Percentiles rank a stretch among this genome's conserved stretches.
Conservation (phyloP, 169 alveolate genomes). For the Plasmodium sp. region DNA sequence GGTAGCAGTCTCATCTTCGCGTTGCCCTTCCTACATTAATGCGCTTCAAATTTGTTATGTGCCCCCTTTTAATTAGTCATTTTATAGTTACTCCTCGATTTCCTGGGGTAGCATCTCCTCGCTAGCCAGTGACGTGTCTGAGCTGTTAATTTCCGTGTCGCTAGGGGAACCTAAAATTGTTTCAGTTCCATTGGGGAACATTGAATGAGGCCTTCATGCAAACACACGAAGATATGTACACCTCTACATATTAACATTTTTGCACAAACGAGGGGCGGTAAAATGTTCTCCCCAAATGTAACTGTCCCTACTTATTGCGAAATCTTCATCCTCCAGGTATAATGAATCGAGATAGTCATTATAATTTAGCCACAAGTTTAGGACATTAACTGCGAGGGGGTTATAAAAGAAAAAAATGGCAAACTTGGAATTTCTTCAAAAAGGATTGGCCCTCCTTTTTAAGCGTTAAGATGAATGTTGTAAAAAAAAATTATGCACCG, state of each 20-base stretch:
- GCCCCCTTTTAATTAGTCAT: neutral
- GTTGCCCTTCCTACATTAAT: neutral
- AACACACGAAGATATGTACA: neutral
- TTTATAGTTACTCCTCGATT: constrained; percentile 36
- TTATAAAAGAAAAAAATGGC: neutral
- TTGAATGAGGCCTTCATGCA: neutral
- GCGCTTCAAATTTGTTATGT: neutral
- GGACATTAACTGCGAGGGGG: constrained; percentile 13
- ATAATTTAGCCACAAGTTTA: constrained; percentile 62
- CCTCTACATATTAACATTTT: neutral
- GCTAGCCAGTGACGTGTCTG: constrained; percentile 55
- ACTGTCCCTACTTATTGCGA: constrained; percentile 22
- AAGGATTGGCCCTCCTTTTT: neutral
- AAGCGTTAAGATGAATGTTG: neutral
- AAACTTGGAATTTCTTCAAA: neutral
- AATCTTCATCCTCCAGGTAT: constrained; percentile 58
- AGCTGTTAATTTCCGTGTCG: constrained; percentile 20
- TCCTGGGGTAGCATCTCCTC: constrained; percentile 32
- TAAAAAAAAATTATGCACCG: neutral
- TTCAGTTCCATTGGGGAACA: neutral
- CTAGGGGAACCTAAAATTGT: constrained; percentile 14
- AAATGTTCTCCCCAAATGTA: neutral
- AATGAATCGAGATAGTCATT: constrained; percentile 56
- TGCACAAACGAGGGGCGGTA: neutral
- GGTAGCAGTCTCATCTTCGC: neutral